phyloP scores from a whole-genome alignment of 768 basidiomycete species.

The Russula dissimulans region DNA sequence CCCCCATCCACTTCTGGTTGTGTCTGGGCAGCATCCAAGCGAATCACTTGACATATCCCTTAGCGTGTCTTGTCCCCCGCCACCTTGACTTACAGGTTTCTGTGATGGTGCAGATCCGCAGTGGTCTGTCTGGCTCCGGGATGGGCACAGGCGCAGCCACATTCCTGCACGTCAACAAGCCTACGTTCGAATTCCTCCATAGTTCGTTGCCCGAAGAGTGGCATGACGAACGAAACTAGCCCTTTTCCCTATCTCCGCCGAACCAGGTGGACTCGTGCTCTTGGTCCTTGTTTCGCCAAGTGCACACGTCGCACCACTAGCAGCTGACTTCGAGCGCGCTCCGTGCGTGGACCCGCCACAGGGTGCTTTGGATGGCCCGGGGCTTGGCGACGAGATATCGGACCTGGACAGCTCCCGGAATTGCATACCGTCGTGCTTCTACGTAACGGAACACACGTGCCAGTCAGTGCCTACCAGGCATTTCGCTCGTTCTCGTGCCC shows the following conservation, averaged over 20 bases:
- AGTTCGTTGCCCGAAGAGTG: neutral
- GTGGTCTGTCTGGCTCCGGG: neutral
- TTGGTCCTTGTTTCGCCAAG: neutral
- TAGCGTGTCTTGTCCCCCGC: neutral
- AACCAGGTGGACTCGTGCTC: neutral
- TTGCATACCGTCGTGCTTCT: conserved; percentile 1
- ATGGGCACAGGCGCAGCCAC: neutral
- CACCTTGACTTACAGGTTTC: conserved; percentile 10
- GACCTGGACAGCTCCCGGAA: neutral
- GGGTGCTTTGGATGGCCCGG: neutral
- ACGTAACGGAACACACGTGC: too few species aligned
- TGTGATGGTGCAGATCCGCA: neutral
- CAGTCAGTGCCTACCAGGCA: too few species aligned
- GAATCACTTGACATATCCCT: neutral
- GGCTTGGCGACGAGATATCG: neutral
- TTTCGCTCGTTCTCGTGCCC: too few species aligned
- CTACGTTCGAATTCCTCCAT: conserved; percentile 1
- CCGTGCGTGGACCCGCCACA: neutral
- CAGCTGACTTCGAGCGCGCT: neutral
- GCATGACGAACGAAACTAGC: too few species aligned
- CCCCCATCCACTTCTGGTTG: conserved; percentile 1
- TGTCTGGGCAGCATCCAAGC: neutral
- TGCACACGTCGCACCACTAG: neutral
- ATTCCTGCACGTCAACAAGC: neutral
- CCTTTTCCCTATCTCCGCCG: too few species aligned